These are phyloP conservation scores for Ascoidea rubescens DNA, from an alignment of 805 yeast species.

Conservation along the genomic window DNA sequence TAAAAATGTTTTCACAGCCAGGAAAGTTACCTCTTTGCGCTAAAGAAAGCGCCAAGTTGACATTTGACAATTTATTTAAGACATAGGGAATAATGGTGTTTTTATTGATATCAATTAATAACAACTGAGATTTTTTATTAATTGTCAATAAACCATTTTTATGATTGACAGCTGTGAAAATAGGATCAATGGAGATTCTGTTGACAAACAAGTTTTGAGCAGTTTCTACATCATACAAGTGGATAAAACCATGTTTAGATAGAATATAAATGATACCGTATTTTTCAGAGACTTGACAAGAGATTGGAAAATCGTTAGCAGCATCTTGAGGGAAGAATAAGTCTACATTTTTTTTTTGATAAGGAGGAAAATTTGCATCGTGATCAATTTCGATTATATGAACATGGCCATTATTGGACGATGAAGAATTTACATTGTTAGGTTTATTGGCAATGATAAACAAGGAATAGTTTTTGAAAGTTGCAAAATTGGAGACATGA, in stretches of 20 bases:
- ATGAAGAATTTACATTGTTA: constrained; percentile 35
- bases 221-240: constrained; percentile 84
- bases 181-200: constrained; percentile 91
- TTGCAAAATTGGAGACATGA: constrained; percentile 86
- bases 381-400: constrained; percentile 96
- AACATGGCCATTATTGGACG: constrained; percentile 63
- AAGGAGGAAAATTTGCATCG: constrained; percentile 66
- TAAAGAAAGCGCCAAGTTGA: constrained; percentile 71
- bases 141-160: constrained; percentile 82
- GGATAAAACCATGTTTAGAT: constrained; percentile 94
- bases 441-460: constrained; percentile 83
- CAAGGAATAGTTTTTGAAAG: constrained; percentile 66
- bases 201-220: constrained; percentile 90
- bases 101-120: constrained; percentile 79
- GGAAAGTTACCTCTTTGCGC: constrained; percentile 95
- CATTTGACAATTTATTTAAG: constrained; percentile 73
- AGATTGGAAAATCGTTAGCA: constrained; percentile 88
- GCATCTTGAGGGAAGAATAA: constrained; percentile 97
- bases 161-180: constrained; percentile 75
- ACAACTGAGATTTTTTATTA: constrained; percentile 90
- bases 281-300: constrained; percentile 71
- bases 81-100: constrained; percentile 83
- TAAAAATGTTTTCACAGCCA: constrained; percentile 88
- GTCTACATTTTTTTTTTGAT: constrained; percentile 80
- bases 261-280: constrained; percentile 81